Base-by-base conservation (phyloP, 192 early-diverging fungal species). In the Entomortierella lignicola region DNA sequence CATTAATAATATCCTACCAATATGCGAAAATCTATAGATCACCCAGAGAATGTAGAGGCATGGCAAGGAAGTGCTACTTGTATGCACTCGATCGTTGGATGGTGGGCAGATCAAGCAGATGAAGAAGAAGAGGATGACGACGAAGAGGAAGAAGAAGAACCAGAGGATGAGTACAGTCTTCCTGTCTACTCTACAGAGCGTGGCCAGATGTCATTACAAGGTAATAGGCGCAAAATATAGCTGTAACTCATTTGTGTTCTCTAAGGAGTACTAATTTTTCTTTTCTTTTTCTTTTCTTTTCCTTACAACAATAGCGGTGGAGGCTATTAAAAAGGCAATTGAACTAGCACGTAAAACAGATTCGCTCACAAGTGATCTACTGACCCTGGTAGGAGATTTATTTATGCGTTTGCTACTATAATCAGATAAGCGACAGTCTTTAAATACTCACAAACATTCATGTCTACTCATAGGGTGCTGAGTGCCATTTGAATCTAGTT, bases 81-180 rank as follows among this genome's bases (percentile, higher is more conserved):
- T 55, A 21, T 79, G 75, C 75, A 79, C 50, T 79, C 75, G 20
- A 79, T 79, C 66, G 75, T 79, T 23, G 75, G 75, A 58, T 79
- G 75, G 75, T 79, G 75, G 75, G 75, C 75, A 17, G 75, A 79
- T 50, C 62, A 65, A 31, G 72, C 63, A 54, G 72, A 74, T n/a
- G 63, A 74, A 8, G 75, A 79, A 6, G 75, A 63, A 5, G 69
- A 71, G 12, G 43, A 65, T 12, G 69, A 71, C 0, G 75, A 67
- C 8, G 65, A 67, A 1, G 65, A 77, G 23, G 65, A 77, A 32
- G 61, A 77, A 4, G 63, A 79, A 15, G 75, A 79, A 13, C 75
- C 75, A 0, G 67, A 79, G 62, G 68, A 79, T 26, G 75, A 79
- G 42, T 70, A 70, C 23, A 61, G 62, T 39, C 75, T 79, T 23